Percentiles rank a stretch among this genome's conserved stretches.
phyloP scores from a whole-genome alignment of 768 basidiomycete genomes.

The Mycena olivaceomarginata region DNA sequence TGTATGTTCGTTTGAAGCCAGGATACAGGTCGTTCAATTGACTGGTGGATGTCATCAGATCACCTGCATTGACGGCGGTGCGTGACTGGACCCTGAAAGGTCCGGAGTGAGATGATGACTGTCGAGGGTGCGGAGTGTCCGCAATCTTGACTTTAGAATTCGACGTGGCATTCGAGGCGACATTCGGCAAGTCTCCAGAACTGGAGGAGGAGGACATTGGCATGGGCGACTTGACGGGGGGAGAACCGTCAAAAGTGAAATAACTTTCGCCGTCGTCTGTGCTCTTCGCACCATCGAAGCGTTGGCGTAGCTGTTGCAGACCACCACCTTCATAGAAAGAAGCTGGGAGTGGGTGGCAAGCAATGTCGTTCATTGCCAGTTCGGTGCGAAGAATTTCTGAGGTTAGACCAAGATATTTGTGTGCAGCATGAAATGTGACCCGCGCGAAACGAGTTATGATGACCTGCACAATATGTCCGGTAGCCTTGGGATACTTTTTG shows the following conservation, averaged over 20 bases:
- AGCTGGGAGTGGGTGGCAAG: conserved; percentile 94
- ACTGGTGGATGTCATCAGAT: conserved; percentile 78
- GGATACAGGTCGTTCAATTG: conserved; percentile 68
- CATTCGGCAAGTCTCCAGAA: conserved; percentile 49
- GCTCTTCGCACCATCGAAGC: conserved; percentile 82
- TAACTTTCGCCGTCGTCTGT: conserved; percentile 77
- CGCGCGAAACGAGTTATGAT: conserved; percentile 97
- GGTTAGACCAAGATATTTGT: conserved; percentile 96
- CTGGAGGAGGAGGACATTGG: conserved; percentile 49
- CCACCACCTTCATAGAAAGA: conserved; percentile 96
- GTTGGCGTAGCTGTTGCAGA: conserved; percentile 90
- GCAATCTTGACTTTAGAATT: conserved; percentile 43
- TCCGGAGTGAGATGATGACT: conserved; percentile 43
- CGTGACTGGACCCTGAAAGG: conserved; percentile 59
- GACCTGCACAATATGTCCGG: conserved; percentile 97
- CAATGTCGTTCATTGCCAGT: conserved; percentile 97
- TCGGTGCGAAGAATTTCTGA: conserved; percentile 97
- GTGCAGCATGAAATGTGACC: conserved; percentile 98
- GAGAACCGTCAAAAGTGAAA: conserved; percentile 62
- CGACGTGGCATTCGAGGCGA: conserved; percentile 38
- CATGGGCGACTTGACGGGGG: conserved; percentile 51
- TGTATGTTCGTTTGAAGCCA: conserved; percentile 68
- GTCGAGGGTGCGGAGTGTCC: conserved; percentile 45
- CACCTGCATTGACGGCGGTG: conserved; percentile 84
- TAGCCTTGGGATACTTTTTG: conserved; percentile 97